phyloP scores from a whole-genome alignment of 1,284 basidiomycete genomes.

The Cutaneotrichosporon dermatis region DNA sequence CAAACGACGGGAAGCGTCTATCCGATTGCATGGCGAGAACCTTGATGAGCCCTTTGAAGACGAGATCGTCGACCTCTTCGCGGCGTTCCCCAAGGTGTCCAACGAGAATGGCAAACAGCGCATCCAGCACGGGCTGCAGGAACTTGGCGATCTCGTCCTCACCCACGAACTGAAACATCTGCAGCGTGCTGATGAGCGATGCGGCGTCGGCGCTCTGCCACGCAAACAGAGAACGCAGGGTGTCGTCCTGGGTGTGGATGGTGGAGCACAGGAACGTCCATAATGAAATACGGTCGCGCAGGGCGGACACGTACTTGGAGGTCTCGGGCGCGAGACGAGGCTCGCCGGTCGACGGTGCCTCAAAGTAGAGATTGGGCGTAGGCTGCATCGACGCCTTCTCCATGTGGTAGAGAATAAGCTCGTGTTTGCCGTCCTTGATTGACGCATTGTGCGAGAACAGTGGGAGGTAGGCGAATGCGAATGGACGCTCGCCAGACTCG shows the following conservation, averaged over 20 bases:
- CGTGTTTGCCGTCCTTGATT: slow-evolving; percentile 85
- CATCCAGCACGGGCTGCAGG: slow-evolving; percentile 84
- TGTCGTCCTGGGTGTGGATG: slow-evolving; percentile 84
- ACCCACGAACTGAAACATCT: slow-evolving; percentile 85
- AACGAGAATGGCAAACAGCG: slow-evolving; percentile 83
- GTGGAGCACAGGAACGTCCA: slow-evolving; percentile 90
- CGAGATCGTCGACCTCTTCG: slow-evolving; percentile 74
- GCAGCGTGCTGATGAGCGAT: slow-evolving; percentile 66
- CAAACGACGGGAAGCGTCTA: slow-evolving; percentile 92
- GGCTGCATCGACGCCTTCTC: slow-evolving; percentile 62
- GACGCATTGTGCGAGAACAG: slow-evolving; percentile 76
- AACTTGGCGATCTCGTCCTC: slow-evolving; percentile 95
- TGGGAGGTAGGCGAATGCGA: slow-evolving; percentile 89
- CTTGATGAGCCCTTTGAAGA: slow-evolving; percentile 86
- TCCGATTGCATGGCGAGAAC: slow-evolving; percentile 88
- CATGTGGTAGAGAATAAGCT: slow-evolving; percentile 73
- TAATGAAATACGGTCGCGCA: slow-evolving; percentile 74
- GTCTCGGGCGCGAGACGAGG: slow-evolving; percentile 61
- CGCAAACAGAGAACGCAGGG: slow-evolving; percentile 73
- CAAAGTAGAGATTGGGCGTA: slow-evolving; percentile 64
- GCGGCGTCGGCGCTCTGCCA: slow-evolving; percentile 71
- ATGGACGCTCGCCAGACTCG: slow-evolving; percentile 62
- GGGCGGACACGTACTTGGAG: slow-evolving; percentile 61
- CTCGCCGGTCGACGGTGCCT: slow-evolving; percentile 61
- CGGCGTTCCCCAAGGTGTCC: slow-evolving; percentile 63